Conservation (phyloP, 1,284 basidiomycete genomes). For the Gymnopus androsaceus region DNA sequence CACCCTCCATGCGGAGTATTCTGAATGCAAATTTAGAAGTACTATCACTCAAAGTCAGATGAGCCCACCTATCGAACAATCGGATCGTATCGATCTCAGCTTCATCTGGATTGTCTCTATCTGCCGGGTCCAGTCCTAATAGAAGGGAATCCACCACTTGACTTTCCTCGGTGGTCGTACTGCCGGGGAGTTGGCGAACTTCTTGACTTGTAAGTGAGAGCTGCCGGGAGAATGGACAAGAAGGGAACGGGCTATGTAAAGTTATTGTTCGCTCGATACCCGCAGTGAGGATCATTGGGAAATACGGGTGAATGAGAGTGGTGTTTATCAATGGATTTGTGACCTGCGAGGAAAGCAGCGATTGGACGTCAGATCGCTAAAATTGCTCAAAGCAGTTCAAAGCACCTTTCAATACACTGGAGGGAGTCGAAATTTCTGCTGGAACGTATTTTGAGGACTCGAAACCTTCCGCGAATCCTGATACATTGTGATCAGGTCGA, state of each 20-base stretch:
- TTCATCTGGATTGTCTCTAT: conserved; percentile 38
- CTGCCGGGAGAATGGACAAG: conserved; percentile 48
- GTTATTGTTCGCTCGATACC: conserved; percentile 72
- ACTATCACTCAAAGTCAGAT: not conserved
- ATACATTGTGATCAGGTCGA: not conserved
- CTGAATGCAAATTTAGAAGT: conserved; percentile 28
- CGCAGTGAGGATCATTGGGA: conserved; percentile 64
- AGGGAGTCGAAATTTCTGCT: conserved; percentile 55
- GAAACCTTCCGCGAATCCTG: conserved; percentile 51
- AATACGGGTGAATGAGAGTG: conserved; percentile 68
- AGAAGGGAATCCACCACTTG: conserved; percentile 35
- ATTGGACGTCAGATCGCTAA: not conserved
- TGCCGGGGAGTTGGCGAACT: conserved; percentile 46
- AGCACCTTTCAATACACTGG: conserved; percentile 57
- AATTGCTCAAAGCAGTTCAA: conserved; percentile 4
- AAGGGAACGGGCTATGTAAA: conserved; percentile 64
- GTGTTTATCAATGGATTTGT: conserved; percentile 77
- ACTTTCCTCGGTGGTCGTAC: conserved; percentile 31
- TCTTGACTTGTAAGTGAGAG: conserved; percentile 44
- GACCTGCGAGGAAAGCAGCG: conserved; percentile 44
- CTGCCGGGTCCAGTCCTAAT: conserved; percentile 26
- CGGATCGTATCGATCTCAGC: conserved; percentile 42
- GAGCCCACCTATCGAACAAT: conserved; percentile 36
- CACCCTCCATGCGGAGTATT: conserved; percentile 50
- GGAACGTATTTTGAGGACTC: conserved; percentile 49